Evolutionary conservation across 495 filamentous ascomycete genomes (phyloP).

Genomic region (Astrothelium subdiscretum): DNA sequence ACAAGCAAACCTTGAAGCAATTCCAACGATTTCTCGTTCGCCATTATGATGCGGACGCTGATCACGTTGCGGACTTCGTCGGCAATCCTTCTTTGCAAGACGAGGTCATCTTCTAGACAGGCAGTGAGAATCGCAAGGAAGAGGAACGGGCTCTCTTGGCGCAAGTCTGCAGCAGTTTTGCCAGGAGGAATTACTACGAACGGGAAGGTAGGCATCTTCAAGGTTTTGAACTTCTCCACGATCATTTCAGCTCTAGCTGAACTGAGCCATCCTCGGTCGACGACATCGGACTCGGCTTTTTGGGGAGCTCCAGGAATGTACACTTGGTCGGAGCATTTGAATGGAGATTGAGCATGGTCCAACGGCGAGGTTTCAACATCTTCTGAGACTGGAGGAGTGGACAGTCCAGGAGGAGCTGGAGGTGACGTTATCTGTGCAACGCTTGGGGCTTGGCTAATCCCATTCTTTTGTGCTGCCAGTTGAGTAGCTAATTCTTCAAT

Average conservation of each 20-base stretch:
- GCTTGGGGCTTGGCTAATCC: neutral
- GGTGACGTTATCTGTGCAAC: neutral
- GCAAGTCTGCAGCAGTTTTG: slow-evolving; percentile 22
- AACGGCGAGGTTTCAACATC: neutral
- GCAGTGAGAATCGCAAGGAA: slow-evolving; percentile 27
- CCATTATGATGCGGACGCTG: slow-evolving; percentile 24
- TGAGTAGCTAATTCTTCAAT: neutral
- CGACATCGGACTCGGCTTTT: neutral
- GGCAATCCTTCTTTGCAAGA: neutral
- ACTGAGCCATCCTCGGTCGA: neutral
- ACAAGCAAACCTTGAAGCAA: slow-evolving; percentile 32
- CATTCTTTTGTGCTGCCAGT: neutral
- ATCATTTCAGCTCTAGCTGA: neutral
- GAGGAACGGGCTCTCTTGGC: slow-evolving; percentile 28
- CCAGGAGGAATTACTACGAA: slow-evolving; percentile 25
- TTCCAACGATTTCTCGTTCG: slow-evolving; percentile 29
- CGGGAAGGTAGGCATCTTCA: slow-evolving; percentile 26
- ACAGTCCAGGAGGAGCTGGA: neutral
- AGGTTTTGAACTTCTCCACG: neutral
- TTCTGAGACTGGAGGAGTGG: neutral
- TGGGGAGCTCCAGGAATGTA: neutral
- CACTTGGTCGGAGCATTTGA: neutral
- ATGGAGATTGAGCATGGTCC: neutral
- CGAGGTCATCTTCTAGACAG: slow-evolving; percentile 8
- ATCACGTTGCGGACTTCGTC: slow-evolving; percentile 14